Conservation (phyloP, 805 yeast species). For the Cyberlindnera galapagoensis region DNA sequence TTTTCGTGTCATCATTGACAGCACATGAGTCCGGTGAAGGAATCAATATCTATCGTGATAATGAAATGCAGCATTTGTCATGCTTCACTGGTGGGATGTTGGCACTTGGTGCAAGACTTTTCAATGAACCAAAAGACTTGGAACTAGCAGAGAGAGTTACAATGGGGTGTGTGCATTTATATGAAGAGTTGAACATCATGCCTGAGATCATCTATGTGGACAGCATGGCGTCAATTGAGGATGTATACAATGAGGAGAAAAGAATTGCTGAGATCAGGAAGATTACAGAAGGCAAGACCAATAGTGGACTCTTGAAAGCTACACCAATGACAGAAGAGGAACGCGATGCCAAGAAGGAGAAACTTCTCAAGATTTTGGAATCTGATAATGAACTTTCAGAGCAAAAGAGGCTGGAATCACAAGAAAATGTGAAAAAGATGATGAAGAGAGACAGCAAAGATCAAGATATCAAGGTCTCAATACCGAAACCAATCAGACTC, state of each 20-base stretch:
- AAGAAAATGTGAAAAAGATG: too few species aligned
- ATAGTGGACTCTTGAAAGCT: too few species aligned
- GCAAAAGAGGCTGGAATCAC: too few species aligned
- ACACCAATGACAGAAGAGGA: too few species aligned
- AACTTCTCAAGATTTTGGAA: too few species aligned
- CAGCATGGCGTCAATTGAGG: slow-evolving; percentile 16
- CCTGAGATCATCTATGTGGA: slow-evolving; percentile 35
- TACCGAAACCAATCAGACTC: not conserved
- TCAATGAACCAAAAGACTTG: slow-evolving; percentile 30
- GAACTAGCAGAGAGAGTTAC: slow-evolving; percentile 38
- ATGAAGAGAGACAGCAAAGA: too few species aligned
- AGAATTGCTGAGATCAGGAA: slow-evolving; percentile 5
- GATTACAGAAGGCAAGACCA: not conserved
- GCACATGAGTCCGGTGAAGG: slow-evolving; percentile 21
- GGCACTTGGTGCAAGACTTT: slow-evolving; percentile 39
- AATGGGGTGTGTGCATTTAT: slow-evolving; percentile 42
- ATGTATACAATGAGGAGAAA: slow-evolving; percentile 18
- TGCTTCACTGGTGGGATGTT: slow-evolving; percentile 53
- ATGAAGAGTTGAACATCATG: slow-evolving; percentile 34
- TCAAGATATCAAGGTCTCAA: too few species aligned
- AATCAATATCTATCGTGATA: slow-evolving; percentile 17
- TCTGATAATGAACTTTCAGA: too few species aligned
- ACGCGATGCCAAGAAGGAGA: too few species aligned
- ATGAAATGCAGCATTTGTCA: slow-evolving; percentile 40
- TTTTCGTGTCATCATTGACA: slow-evolving; percentile 23